phyloP scores from a whole-genome alignment of 2,329 filamentous ascomycete species.

The Fragosphaeria purpurea region DNA sequence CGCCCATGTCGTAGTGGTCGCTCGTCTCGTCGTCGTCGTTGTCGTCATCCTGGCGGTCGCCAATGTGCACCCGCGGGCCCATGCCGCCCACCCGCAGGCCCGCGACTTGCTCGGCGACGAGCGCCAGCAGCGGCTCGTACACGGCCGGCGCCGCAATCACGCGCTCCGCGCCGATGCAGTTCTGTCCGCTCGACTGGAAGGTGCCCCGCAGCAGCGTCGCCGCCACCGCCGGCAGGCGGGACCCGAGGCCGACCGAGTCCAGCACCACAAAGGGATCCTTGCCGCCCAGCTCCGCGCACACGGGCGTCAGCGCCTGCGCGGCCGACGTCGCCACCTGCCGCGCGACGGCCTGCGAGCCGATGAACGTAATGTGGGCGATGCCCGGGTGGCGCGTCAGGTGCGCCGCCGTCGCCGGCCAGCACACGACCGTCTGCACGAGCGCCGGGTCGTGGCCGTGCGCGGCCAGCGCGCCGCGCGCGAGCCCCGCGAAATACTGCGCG shows the following conservation, averaged over 20 bases:
- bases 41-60: background rate
- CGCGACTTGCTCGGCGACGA: conserved; percentile 64
- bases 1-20: conserved; percentile 67
- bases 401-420: conserved; percentile 75
- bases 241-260: conserved; percentile 55
- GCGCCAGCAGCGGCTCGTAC: conserved; percentile 61
- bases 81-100: conserved; percentile 67
- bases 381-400: conserved; percentile 76
- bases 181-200: conserved; percentile 92
- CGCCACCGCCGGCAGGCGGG: conserved; percentile 59
- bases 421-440: conserved; percentile 74
- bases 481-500: conserved; percentile 66
- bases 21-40: background rate
- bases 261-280: conserved; percentile 90
- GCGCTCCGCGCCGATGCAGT: conserved; percentile 95
- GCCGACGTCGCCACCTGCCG: conserved; percentile 81
- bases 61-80: no score
- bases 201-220: conserved; percentile 84
- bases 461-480: conserved; percentile 67
- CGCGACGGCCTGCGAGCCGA: conserved; percentile 79
- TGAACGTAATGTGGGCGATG: conserved; percentile 89
- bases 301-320: conserved; percentile 73
- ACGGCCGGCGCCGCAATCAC: conserved; percentile 70
- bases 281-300: conserved; percentile 85
- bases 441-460: conserved; percentile 75